Evolutionary conservation across 2,329 filamentous ascomycete species (phyloP), one percentile per base, ranked within the genome.

Genomic region (Rhynchosporium secalis): DNA sequence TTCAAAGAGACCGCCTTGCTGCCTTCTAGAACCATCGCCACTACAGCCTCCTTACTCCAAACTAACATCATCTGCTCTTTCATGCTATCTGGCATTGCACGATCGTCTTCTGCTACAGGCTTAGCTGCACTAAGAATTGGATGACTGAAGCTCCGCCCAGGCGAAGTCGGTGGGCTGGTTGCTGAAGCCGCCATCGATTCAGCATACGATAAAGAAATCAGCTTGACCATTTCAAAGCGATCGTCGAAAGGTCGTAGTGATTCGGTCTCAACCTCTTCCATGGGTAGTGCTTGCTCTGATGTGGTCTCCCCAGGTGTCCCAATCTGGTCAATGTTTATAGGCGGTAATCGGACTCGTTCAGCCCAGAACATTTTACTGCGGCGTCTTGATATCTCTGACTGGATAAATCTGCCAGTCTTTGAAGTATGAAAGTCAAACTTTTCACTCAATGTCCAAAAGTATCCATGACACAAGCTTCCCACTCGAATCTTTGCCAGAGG

Each of bases 381-480:
- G 45, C 94, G 84, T 56, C 90, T 83, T 10, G 83, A 80, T 62
- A 97, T 89, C 74, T 96, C 93, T 62, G 85, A 86, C 60, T 88
- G 83, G 40, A 97, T 86, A 7, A 86, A 86, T 58, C 83, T 82
- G 7, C 91, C 92, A 20, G 90, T 81, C 0, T 81, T 79, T 0
- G 89, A 87, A 6, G 81, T 80, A 59, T 93, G 88, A 65, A 96
- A 88, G 51, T 90, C 84, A 65, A 96, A 93, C 60, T 85, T 87
- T 62, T 93, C 88, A 4, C 84, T 86, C 64, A 97, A 73, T 0
- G 86, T 84, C 88, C 90, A 94, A 62, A 97, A 86, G 75, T 97
- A 97, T 8, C 92, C 93, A 72, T 96, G 91, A 56, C 94, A 91
- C 61, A 98, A 78, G 72, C 90, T 92, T 36, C 90, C 92, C 48